Evolutionary conservation across 345 rosid genomes (phyloP), one percentile per base, ranked within the genome.

Genomic region (Syzygium aqueum): DNA sequence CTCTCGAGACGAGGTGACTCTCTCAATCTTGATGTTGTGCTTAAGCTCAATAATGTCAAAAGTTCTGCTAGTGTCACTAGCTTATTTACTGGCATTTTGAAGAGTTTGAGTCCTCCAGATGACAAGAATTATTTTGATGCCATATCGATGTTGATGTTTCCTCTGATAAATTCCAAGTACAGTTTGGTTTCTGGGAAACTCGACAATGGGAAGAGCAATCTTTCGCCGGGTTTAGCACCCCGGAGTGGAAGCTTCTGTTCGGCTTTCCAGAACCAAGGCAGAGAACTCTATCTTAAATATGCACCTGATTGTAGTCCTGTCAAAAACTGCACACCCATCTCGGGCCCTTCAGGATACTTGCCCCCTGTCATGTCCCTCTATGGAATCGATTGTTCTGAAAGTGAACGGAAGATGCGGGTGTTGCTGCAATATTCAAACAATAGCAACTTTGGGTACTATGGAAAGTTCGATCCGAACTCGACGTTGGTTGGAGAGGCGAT

Each of bases 401-500:
- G 30, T 51, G 83, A 56, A 40, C 85, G 65, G 84, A 89, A 84
- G 51, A 8, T 88, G 86, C 88, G 85, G 57, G 53, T 90, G 51
- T 53, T 90, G 87, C 23, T 92, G 40, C 52, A 52, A 14, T 91
- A 89, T 49, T 8, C 33, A 5, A 85, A 89, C 11, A 56, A 17
- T 22, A 84, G 67, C 77, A 0, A 54, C 67, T 30, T 14, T 46
- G 52, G 61, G 10, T 40, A 46, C 28, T n/a, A 85, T 63, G 84
- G 84, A 30, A 78, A 65, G 56, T 90, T 90, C 33, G 53, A 87
- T 85, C 87, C 84, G 33, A 85, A 21, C 65, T 84, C 53, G 65
- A 77, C 87, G 19, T 65, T 94, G 65, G 84, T 94, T 52, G 96
- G 92, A 13, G 95, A 94, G 92, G 95, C 92, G 54, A 13, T 85